Conservation (phyloP, 73 alveolate species). For the Paramecium sonneborni region DNA sequence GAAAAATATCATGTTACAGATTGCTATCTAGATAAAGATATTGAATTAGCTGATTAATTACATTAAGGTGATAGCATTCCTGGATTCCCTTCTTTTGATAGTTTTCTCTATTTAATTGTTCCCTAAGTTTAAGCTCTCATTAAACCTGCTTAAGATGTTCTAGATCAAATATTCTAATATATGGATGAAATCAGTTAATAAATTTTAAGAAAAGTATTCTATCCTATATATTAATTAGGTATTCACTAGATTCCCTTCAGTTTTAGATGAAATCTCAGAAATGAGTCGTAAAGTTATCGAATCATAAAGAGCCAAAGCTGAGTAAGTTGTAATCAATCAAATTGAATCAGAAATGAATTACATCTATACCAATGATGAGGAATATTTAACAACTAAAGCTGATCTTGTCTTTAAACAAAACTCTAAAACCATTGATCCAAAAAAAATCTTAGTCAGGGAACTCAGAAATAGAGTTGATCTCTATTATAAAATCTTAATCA, state of each 20-base stretch:
- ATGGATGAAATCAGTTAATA: constrained; percentile 73
- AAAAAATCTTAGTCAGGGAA: constrained; percentile 76
- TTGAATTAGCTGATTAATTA: constrained; percentile 60
- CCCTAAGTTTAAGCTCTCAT: constrained; percentile 78
- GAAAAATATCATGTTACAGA: constrained; percentile 51
- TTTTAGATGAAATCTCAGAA: constrained; percentile 74
- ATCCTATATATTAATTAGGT: not conserved
- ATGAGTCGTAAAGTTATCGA: constrained; percentile 58
- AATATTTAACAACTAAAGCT: constrained; percentile 84
- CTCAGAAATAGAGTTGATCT: constrained; percentile 91
- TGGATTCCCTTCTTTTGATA: constrained; percentile 77
- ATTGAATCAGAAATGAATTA: constrained; percentile 92
- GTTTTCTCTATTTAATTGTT: constrained; percentile 65
- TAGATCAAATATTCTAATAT: constrained; percentile 69
- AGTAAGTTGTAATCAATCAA: constrained; percentile 67
- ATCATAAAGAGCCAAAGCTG: constrained; percentile 48
- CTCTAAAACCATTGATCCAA: constrained; percentile 25
- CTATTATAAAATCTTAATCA: constrained; percentile 84
- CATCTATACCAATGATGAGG: constrained; percentile 92
- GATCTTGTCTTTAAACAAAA: constrained; percentile 79
- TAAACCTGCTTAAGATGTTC: constrained; percentile 79
- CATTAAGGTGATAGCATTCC: constrained; percentile 77
- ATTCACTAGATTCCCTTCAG: constrained; percentile 79
- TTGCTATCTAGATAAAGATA: constrained; percentile 71
- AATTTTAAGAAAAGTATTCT: constrained; percentile 37